Conservation (phyloP, 2,329 filamentous ascomycete species). For the Claviceps digitariae region DNA sequence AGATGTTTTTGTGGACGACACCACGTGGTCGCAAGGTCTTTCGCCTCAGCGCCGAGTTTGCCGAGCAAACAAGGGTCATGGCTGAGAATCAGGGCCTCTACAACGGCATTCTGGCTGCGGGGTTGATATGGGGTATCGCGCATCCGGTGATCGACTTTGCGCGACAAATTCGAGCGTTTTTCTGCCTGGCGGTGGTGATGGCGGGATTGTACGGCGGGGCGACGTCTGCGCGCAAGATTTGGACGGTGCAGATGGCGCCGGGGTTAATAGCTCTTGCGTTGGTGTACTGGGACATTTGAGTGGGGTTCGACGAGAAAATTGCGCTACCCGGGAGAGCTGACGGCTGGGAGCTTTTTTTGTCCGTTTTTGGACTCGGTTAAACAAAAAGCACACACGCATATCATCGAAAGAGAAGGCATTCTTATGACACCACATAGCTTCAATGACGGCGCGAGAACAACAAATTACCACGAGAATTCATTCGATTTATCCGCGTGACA, state of each 20-base stretch:
- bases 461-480: too few species aligned
- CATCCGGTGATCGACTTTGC: constrained; percentile 30
- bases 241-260: constrained; percentile 27
- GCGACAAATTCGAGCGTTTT: constrained; percentile 32
- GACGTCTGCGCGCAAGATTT: constrained; percentile 27
- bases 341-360: not conserved
- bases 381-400: too few species aligned
- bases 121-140: constrained; percentile 31
- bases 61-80: constrained; percentile 28
- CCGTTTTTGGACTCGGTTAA: too few species aligned
- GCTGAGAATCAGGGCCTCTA: constrained; percentile 39
- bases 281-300: constrained; percentile 10
- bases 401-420: too few species aligned
- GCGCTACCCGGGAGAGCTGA: too few species aligned
- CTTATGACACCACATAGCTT: too few species aligned
- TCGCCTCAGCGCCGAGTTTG: constrained; percentile 29
- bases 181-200: constrained; percentile 29
- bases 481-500: too few species aligned
- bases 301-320: not conserved
- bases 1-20: constrained; percentile 36
- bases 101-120: constrained; percentile 38
- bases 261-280: constrained; percentile 5
- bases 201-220: constrained; percentile 32
- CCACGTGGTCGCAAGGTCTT: constrained; percentile 32
- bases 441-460: too few species aligned